Evolutionary conservation across 148 eudicot species (phyloP).

Genomic region (Heliosperma pusillum): DNA sequence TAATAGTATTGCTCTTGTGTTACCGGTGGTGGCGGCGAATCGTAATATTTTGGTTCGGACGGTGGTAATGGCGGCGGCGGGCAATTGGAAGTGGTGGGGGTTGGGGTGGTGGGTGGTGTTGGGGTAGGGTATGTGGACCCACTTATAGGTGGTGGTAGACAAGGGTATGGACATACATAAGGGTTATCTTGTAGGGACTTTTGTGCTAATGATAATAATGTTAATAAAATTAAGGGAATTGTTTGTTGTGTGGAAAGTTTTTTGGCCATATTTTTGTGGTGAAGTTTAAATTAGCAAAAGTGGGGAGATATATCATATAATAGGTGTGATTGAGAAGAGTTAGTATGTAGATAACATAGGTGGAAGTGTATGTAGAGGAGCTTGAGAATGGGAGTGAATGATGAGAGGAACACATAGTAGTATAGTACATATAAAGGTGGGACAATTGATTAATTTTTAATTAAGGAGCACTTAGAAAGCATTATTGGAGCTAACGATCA

Average conservation of each 20-base stretch:
- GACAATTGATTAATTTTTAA: constrained; percentile 9
- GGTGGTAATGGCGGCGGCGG: constrained; percentile 30
- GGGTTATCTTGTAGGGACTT: constrained; percentile 25
- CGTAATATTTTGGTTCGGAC: constrained; percentile 4
- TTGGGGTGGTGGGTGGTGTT: constrained; percentile 19
- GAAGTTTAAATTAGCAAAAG: neutral
- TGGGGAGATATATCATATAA: too few species aligned
- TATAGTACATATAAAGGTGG: constrained; percentile 20
- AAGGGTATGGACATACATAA: constrained; percentile 38
- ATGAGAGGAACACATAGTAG: constrained; percentile 8
- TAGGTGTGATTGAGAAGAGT: neutral
- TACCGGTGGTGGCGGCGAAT: too few species aligned
- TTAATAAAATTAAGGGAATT: neutral
- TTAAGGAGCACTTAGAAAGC: constrained; percentile 25
- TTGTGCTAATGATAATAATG: constrained; percentile 18
- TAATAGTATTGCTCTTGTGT: too few species aligned
- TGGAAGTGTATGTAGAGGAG: neutral
- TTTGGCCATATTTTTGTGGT: constrained; percentile 22
- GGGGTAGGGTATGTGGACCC: constrained; percentile 20
- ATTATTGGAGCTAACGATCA: constrained; percentile 12
- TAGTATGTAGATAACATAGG: neutral
- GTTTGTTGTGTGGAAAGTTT: neutral
- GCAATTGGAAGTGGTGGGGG: constrained; percentile 23
- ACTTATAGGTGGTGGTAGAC: constrained; percentile 30
- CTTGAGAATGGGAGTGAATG: constrained; percentile 5